These are phyloP conservation scores for Pachysandra terminalis DNA, from an alignment of 164 flowering plant species.

Conservation along the genomic window DNA sequence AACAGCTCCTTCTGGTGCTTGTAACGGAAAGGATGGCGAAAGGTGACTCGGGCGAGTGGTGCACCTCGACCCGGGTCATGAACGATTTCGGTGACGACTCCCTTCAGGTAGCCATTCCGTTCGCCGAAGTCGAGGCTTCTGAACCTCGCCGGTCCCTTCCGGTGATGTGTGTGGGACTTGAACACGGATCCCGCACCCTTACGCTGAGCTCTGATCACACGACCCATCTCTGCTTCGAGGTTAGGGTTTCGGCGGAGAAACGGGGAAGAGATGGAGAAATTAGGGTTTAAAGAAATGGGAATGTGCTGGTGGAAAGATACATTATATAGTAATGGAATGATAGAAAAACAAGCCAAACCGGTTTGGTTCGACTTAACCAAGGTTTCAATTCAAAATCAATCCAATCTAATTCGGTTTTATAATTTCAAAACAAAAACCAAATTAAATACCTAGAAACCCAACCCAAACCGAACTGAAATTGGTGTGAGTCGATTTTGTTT, in stretches of 20 bases:
- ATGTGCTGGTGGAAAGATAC: no score
- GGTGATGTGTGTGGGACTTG: slow-evolving; percentile 28
- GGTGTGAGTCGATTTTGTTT: no score
- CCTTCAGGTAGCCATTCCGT: slow-evolving; percentile 57
- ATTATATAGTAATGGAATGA: no score
- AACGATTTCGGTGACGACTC: slow-evolving; percentile 45
- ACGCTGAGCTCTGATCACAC: neutral
- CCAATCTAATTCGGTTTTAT: no score
- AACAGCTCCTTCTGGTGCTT: slow-evolving; percentile 65
- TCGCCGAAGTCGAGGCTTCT: slow-evolving; percentile 57
- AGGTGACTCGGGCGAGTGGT: slow-evolving; percentile 47
- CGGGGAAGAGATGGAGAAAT: no score
- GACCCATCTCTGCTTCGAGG: neutral
- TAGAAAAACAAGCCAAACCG: no score
- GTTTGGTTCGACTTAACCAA: no score
- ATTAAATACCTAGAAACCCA: no score
- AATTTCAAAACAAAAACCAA: no score
- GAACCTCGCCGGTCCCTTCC: slow-evolving; percentile 61
- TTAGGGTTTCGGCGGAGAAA: neutral
- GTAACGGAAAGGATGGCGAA: slow-evolving; percentile 60
- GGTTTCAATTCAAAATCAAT: no score
- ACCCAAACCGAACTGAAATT: no score
- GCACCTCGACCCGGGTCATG: slow-evolving; percentile 68
- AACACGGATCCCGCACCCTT: neutral
- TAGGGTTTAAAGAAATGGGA: no score